Evolutionary conservation across 1,284 basidiomycete genomes (phyloP).

Genomic region (Sanghuangporus baumii): DNA sequence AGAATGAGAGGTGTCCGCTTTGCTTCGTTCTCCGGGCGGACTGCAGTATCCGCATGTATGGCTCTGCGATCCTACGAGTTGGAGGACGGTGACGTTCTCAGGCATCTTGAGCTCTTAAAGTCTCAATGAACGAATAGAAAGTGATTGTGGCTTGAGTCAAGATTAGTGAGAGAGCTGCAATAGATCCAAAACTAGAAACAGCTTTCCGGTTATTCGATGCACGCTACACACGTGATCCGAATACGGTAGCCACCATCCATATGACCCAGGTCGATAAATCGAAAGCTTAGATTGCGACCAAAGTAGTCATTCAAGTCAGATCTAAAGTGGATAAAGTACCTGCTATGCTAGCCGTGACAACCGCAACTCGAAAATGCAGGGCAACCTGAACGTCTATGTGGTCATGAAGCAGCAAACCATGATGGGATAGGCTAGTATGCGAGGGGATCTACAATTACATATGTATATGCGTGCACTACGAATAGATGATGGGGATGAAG

Average conservation of each 20-base stretch:
- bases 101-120: background rate
- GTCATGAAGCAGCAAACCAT: background rate
- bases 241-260: background rate
- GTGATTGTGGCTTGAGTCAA: background rate
- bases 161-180: background rate
- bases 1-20: slow-evolving; percentile 29
- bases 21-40: slow-evolving; percentile 32
- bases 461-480: background rate
- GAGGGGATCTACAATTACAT: slow-evolving; percentile 12
- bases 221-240: background rate
- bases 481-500: background rate
- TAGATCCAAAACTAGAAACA: too few species aligned
- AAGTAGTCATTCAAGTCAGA: background rate
- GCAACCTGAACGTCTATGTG: background rate
- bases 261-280: background rate
- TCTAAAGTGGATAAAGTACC: background rate
- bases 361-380: background rate
- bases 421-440: slow-evolving; percentile 1
- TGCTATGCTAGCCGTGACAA: background rate
- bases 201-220: too few species aligned
- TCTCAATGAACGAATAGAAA: background rate
- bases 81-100: background rate
- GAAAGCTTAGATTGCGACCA: background rate
- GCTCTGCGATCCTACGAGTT: slow-evolving; percentile 14
- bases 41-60: slow-evolving; percentile 43